Evolutionary conservation across 140 eudicot genomes (phyloP), one percentile per base, ranked within the genome.

Genomic region (Flaveria floridana): DNA sequence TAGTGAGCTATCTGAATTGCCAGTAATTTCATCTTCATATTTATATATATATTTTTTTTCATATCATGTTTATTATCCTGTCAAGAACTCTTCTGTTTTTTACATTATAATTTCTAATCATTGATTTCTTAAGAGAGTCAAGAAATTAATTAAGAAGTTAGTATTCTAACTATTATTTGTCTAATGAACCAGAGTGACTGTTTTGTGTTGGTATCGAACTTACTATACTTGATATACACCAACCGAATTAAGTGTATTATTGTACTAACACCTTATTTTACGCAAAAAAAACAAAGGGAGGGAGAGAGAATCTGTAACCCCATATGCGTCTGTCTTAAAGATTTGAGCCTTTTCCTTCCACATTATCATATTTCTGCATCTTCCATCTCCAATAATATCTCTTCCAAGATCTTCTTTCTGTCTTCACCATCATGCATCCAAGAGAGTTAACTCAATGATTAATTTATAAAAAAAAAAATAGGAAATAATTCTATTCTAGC

Each of bases 311-410:
- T 56, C 50, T 77, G 25, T 44, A 26, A 25, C 65, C 19, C 71
- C 82, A 70, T 78, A 78, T 70, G 82, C 51, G 47, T 8, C 20
- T 70, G 70, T 70, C 70, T 58, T 48, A 42, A 59, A 58, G 15
- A 46, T 19, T 58, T 15, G 56, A 37, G 18, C 26, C 42, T 69
- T 69, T 69, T 58, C 51, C 14, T 18, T 58, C 4, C 71, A 71
- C 72, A 71, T 61, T 11, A 78, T 78, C 72, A 78, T 78, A 70
- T 47, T 18, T 23, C 28, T 25, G 47, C 72, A 58, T 59, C 77
- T 48, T 51, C 55, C 77, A 46, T 78, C 25, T 70, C 77, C 65
- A 70, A 46, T 70, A 28, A 78, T 70, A 25, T 59, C 53, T 0
- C 6, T 70, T 59, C 70, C 65, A 46, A 59, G 65, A 59, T 70